phyloP scores from a whole-genome alignment of 1,139 yeast genomes.

The Komagataea norvegica region DNA sequence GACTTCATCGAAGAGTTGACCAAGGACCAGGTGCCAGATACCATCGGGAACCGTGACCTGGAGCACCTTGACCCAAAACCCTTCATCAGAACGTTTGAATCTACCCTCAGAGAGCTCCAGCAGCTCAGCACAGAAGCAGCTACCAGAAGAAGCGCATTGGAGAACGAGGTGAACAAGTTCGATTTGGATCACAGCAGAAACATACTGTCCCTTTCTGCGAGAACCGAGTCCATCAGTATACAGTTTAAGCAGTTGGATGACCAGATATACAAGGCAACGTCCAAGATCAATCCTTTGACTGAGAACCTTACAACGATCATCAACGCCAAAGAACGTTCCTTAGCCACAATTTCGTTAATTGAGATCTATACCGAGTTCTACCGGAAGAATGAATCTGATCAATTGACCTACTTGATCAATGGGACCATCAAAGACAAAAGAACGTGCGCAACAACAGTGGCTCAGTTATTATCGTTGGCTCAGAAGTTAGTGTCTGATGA shows the following conservation, averaged over 20 bases:
- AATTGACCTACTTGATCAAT: slow-evolving; percentile 49
- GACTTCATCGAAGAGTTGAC: slow-evolving; percentile 83
- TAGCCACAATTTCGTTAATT: slow-evolving; percentile 68
- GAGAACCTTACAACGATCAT: slow-evolving; percentile 69
- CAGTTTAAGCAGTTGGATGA: slow-evolving; percentile 56
- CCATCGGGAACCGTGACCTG: not conserved
- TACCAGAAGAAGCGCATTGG: slow-evolving; percentile 43
- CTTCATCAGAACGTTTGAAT: slow-evolving; percentile 87
- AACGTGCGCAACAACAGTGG: slow-evolving; percentile 65
- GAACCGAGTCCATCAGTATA: slow-evolving; percentile 35
- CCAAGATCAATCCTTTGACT: slow-evolving; percentile 70
- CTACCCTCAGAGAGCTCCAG: slow-evolving; percentile 69
- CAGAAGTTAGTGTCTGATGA: slow-evolving; percentile 54
- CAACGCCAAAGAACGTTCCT: slow-evolving; percentile 70
- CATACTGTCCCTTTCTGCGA: slow-evolving; percentile 51
- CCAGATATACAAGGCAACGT: slow-evolving; percentile 54
- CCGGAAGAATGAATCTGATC: slow-evolving; percentile 57
- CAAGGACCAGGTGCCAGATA: slow-evolving; percentile 53
- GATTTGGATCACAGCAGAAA: slow-evolving; percentile 67
- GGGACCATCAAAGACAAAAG: slow-evolving; percentile 46
- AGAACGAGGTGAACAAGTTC: slow-evolving; percentile 52
- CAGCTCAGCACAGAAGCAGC: slow-evolving; percentile 52
- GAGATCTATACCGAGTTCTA: slow-evolving; percentile 75
- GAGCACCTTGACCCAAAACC: slow-evolving; percentile 80
- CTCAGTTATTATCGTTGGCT: slow-evolving; percentile 60